Evolutionary conservation across 176 grass and related monocot genomes (phyloP), one percentile per base, ranked within the genome.

Genomic region (Aegilops umbellulata): DNA sequence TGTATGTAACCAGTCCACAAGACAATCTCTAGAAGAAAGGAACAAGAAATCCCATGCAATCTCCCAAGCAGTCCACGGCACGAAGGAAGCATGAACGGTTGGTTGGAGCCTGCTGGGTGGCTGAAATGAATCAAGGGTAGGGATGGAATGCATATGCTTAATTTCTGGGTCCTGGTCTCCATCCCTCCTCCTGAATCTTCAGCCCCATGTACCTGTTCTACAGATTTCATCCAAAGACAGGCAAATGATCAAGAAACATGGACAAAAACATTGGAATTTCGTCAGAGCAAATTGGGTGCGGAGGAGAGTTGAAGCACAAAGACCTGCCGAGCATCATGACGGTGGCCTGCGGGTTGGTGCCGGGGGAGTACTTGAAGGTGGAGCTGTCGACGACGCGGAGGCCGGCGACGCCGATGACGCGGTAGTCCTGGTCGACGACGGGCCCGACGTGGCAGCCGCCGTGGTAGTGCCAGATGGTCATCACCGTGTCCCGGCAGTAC

Each of bases 251-350:
- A 26, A 1, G 49, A 53, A 49, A 14, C 41, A 2, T 42, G 0
- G 10, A 11, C 39, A 3, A 0, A 11, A 4, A 49, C 14, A 49
- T 49, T 49, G 0, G 11, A 44, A 46, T 22, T 71, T 6, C 36
- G 20, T 19, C 2, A 27, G n/a, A 27, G 38, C 34, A 65, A 29
- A 57, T 57, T 3, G 51, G 2, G 20, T 16, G n/a, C 11, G 38
- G 20, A 74, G 38, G 10, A 74, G 30, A 4, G 25, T 53, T 67
- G 6, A n/a, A 7, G 60, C 7, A 22, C 3, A 30, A 30, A 30
- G 83, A 95, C 95, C 95, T 93, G 82, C 93, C 95, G 67, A 97
- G 89, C 95, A 97, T 97, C 95, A 95, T 97, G 44, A 97, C 86
- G 74, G 95, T 97, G 82, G 91, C 95, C 79, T 97, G 93, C 19